These are phyloP conservation scores for Dioszegia crocea DNA, from an alignment of 768 basidiomycete species.

Conservation along the genomic window DNA sequence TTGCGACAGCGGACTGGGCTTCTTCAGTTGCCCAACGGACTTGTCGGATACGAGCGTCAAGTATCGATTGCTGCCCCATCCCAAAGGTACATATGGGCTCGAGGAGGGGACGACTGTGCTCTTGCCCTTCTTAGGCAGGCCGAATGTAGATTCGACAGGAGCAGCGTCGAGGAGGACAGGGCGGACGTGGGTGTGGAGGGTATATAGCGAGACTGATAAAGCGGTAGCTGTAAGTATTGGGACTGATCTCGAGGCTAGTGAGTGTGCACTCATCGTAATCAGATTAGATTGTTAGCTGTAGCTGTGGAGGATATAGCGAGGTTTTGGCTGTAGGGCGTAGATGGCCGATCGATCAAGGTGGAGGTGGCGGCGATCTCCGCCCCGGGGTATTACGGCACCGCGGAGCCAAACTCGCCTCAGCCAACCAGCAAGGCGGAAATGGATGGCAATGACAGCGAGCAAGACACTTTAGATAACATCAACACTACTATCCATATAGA, in stretches of 20 bases:
- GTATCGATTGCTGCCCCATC: conserved; percentile 46
- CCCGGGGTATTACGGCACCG: background rate
- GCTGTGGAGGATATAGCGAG: too few relatives aligned
- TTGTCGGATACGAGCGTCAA: conserved; percentile 29
- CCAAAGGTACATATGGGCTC: conserved; percentile 33
- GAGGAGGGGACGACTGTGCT: conserved; percentile 6
- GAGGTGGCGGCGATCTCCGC: conserved; percentile 1
- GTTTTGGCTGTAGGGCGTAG: background rate
- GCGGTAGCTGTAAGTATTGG: conserved; percentile 32
- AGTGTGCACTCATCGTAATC: conserved; percentile 16
- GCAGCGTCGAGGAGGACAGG: conserved; percentile 4
- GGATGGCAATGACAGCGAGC: background rate
- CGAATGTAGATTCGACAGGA: conserved; percentile 13
- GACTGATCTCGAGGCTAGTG: conserved; percentile 24
- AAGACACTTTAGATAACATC: background rate
- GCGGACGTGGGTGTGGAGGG: conserved; percentile 18
- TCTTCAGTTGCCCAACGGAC: conserved; percentile 25
- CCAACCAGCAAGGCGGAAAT: conserved; percentile 6
- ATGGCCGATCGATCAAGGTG: background rate
- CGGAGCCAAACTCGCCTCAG: background rate
- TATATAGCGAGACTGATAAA: conserved; percentile 28
- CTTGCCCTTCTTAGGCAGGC: conserved; percentile 15
- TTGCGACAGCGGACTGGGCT: conserved; percentile 33
- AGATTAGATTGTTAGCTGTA: too few relatives aligned
- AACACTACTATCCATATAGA: background rate